These are phyloP conservation scores for Aspergillus sp. DNA, from an alignment of 2,329 filamentous ascomycete genomes.

Conservation along the genomic window DNA sequence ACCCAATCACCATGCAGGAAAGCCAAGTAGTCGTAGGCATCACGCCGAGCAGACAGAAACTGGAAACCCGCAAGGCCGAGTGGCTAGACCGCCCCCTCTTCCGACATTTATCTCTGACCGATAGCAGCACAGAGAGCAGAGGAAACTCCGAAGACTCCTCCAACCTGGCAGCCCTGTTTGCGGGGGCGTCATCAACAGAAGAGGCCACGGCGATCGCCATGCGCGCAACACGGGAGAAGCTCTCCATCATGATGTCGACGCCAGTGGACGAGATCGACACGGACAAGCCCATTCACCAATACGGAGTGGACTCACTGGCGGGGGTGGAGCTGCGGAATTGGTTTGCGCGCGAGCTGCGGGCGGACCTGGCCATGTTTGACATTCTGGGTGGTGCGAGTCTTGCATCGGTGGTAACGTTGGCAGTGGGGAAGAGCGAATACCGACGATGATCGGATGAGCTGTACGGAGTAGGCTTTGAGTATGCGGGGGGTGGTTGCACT, in stretches of 20 bases:
- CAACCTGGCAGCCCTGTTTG: slow-evolving; percentile 2
- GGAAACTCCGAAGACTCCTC: not conserved
- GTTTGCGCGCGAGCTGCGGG: slow-evolving; percentile 8
- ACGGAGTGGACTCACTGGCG: slow-evolving; percentile 15
- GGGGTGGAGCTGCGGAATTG: slow-evolving; percentile 12
- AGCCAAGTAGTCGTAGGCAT: slow-evolving; percentile 12
- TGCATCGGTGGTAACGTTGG: slow-evolving; percentile 1
- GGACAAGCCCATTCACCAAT: slow-evolving; percentile 30
- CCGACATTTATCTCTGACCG: not conserved
- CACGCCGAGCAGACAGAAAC: slow-evolving; percentile 1
- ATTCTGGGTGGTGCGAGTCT: slow-evolving; percentile 11
- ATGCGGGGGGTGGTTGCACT: not conserved
- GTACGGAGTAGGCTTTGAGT: no score
- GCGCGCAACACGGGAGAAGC: slow-evolving; percentile 29
- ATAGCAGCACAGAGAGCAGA: not conserved
- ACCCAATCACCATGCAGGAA: not conserved
- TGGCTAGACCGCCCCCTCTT: slow-evolving; percentile 10
- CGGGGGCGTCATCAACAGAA: not conserved
- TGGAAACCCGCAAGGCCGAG: slow-evolving; percentile 3
- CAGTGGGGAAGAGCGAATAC: slow-evolving; percentile 1
- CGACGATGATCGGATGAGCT: not conserved
- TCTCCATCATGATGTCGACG: slow-evolving; percentile 38
- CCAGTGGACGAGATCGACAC: slow-evolving; percentile 32
- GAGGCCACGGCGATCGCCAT: slow-evolving; percentile 10
- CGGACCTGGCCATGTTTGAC: slow-evolving; percentile 11